Evolutionary conservation across 176 grass and related monocot genomes (phyloP).

Genomic region (Triticum turgidum): DNA sequence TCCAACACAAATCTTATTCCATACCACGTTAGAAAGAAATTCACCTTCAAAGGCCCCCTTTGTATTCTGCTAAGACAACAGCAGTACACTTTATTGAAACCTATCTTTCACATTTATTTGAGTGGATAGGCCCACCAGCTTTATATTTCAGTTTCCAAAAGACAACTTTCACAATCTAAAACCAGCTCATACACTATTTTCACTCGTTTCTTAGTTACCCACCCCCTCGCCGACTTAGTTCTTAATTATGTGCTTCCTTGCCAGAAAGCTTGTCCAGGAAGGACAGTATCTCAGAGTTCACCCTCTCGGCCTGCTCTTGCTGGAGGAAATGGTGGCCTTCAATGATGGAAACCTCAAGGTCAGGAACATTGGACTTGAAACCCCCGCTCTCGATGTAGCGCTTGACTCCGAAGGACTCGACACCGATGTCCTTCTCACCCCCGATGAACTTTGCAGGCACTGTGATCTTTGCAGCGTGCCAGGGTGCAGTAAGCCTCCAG

Average conservation of each 20-base stretch:
- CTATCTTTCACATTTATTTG: conserved; percentile 14
- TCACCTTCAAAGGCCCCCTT: too few relatives aligned
- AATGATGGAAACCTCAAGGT: conserved; percentile 44
- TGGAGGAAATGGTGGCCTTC: conserved; percentile 64
- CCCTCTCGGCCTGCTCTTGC: conserved; percentile 54
- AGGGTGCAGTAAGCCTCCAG: conserved; percentile 50
- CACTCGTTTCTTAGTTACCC: background rate
- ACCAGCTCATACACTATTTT: background rate
- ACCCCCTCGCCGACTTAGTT: background rate
- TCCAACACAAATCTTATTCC: background rate
- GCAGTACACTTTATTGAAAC: background rate
- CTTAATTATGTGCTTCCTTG: background rate
- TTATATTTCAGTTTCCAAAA: background rate
- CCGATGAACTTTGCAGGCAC: conserved; percentile 55
- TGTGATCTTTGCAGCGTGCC: conserved; percentile 47
- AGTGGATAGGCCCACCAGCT: background rate
- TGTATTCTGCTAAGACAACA: background rate
- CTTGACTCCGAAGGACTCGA: conserved; percentile 30
- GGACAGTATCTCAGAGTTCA: conserved; percentile 54
- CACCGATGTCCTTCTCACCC: conserved; percentile 39
- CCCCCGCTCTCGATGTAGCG: conserved; percentile 35
- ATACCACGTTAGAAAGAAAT: too few relatives aligned
- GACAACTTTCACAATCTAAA: background rate
- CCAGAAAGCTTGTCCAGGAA: conserved; percentile 35
- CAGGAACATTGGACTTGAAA: conserved; percentile 42